phyloP scores from a whole-genome alignment of 2,329 filamentous ascomycete genomes.

The Aureobasidium leucospermi region DNA sequence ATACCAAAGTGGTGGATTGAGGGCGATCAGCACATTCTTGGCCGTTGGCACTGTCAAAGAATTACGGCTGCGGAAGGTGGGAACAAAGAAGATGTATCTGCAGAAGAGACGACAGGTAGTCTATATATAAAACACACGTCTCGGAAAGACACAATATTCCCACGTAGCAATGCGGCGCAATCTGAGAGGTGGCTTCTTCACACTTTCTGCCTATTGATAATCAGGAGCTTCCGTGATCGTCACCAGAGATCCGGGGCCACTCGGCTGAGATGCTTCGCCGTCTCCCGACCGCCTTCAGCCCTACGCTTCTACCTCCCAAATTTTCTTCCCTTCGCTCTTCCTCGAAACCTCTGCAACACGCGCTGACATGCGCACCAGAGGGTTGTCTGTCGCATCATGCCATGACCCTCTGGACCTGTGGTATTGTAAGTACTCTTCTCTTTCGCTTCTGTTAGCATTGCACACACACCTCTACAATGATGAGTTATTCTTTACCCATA shows the following conservation, averaged over 20 bases:
- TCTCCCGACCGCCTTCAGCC: conserved; percentile 12
- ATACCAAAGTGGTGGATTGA: not conserved
- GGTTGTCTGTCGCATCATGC: not conserved
- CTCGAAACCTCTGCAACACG: conserved; percentile 2
- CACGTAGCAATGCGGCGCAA: not conserved
- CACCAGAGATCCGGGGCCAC: not conserved
- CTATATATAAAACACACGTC: not conserved
- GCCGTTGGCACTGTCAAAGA: conserved; percentile 2
- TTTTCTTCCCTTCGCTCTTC: conserved; percentile 3
- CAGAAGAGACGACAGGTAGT: not conserved
- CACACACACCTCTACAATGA: conserved; percentile 22
- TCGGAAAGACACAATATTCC: not conserved
- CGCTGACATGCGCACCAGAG: not conserved
- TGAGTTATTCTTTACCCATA: conserved; percentile 29
- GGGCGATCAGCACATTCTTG: conserved; percentile 6
- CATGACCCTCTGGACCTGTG: not conserved
- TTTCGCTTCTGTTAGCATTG: not conserved
- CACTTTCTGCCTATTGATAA: not conserved
- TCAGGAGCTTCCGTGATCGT: conserved; percentile 7
- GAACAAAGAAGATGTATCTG: not conserved
- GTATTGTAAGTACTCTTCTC: conserved; percentile 11
- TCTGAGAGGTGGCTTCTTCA: conserved; percentile 11
- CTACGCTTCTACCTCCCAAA: not conserved
- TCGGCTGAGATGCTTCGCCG: not conserved
- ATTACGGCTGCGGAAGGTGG: not conserved